Conservation (phyloP, 1,284 basidiomycete species). For the Cutaneotrichosporon dermatis region DNA sequence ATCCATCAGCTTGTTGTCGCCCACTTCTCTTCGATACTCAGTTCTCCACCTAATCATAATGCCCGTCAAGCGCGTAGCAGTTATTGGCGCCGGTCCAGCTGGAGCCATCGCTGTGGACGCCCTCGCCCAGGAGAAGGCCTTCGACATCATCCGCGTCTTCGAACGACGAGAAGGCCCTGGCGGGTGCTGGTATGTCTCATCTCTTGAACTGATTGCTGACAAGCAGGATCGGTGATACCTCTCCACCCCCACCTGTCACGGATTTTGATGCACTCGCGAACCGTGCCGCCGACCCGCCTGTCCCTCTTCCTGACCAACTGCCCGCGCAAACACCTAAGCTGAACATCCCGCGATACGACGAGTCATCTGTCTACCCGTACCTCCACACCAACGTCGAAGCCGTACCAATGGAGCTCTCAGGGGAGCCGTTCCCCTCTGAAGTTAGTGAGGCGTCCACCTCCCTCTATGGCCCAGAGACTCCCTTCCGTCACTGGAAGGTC, state of each 20-base stretch:
- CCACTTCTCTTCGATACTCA: too few species aligned
- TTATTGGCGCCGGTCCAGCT: slow-evolving; percentile 34
- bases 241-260: background rate
- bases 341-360: background rate
- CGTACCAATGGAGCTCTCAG: slow-evolving; percentile 8
- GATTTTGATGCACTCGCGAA: slow-evolving; percentile 6
- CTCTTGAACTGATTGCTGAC: background rate
- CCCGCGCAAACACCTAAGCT: slow-evolving; percentile 1
- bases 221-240: slow-evolving; percentile 8
- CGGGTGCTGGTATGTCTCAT: slow-evolving; percentile 49
- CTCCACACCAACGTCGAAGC: slow-evolving; percentile 13
- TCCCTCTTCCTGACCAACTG: slow-evolving; percentile 1
- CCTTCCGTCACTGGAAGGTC: slow-evolving; percentile 10
- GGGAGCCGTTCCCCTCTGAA: slow-evolving; percentile 7
- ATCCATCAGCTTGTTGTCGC: too few species aligned
- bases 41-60: background rate
- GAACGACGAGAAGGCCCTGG: slow-evolving; percentile 52
- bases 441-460: background rate
- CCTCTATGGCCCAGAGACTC: slow-evolving; percentile 4
- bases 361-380: slow-evolving; percentile 12
- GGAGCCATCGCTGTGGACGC: slow-evolving; percentile 29
- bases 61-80: slow-evolving; percentile 22
- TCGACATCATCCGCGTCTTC: slow-evolving; percentile 48
- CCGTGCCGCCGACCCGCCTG: slow-evolving; percentile 6
- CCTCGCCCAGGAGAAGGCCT: slow-evolving; percentile 38